Conservation (phyloP, 352 stramenopile species). For the Plasmopara viticola region DNA sequence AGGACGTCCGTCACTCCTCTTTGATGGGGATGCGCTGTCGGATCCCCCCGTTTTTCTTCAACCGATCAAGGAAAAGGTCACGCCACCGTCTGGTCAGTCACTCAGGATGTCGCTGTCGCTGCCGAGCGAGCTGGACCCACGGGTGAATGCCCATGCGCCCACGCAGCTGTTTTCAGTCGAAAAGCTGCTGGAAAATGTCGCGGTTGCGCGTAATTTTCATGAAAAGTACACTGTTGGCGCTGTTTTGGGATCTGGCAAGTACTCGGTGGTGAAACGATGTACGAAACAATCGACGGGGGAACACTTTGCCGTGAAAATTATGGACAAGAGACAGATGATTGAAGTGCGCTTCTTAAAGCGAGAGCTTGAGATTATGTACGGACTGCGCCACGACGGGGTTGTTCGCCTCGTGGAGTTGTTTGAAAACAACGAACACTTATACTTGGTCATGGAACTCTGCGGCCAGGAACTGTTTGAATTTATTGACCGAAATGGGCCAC, state of each 20-base stretch:
- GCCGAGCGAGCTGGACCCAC: conserved; percentile 44
- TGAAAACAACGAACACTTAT: conserved; percentile 65
- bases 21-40: conserved; percentile 49
- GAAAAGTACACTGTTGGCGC: conserved; percentile 44
- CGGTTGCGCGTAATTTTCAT: conserved; percentile 53
- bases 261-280: conserved; percentile 69
- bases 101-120: conserved; percentile 48
- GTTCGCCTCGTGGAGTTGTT: conserved; percentile 78
- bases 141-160: conserved; percentile 39
- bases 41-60: conserved; percentile 47
- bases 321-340: conserved; percentile 80
- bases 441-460: conserved; percentile 79
- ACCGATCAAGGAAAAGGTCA: conserved; percentile 62
- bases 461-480: conserved; percentile 77
- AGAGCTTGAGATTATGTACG: conserved; percentile 85
- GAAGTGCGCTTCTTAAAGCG: conserved; percentile 77
- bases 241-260: conserved; percentile 68
- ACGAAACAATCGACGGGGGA: conserved; percentile 28
- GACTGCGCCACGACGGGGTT: conserved; percentile 61
- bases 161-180: conserved; percentile 60
- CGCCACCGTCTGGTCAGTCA: conserved; percentile 24
- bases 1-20: conserved; percentile 49
- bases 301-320: conserved; percentile 70
- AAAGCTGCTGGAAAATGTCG: conserved; percentile 53
- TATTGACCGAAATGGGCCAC: conserved; percentile 64